Base-by-base conservation (phyloP, 768 basidiomycete species). In the Lactarius tabidus region DNA sequence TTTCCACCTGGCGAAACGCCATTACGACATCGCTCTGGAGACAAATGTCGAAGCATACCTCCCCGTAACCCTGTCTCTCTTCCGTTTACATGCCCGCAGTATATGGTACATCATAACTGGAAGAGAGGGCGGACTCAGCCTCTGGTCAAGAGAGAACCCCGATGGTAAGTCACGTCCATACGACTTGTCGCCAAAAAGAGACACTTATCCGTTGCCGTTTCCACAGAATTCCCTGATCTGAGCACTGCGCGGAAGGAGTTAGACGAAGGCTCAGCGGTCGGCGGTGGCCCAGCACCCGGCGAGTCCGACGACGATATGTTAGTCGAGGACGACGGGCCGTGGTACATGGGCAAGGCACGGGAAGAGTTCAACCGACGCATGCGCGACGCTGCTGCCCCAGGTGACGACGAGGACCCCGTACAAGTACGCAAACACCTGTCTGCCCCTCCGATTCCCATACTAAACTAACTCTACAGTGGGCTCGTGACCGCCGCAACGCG, bases 1-100 rank as follows among this genome's bases (percentile, higher is more conserved):
- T 75, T 98, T 93, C 79, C 90, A 97, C 75, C 84, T 98, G 23
- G 97, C 97, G 0, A 99, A 98, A 75, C 82, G 97, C 26, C 90
- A 95, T 74, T 98, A 98, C 74, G 97, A 98, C 74, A 76, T 88
- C 60, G 93, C 95, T 6, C 75, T 91, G 51, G 93, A 95, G 68
- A 92, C 91, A 5, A 95, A 95, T 71, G 73, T 79, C 48, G 95
- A 98, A 72, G 95, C 95, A 0, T 94, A 92, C 72, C 78, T 98
- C 28, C 95, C 96, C 0, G 91, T 97, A 54, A 75, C 85, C 31
- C 77, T 98, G 23, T 95, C 93, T 3, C 79, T 98, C 43, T 77
- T 85, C 58, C 93, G 91, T 73, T 77, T 99, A 33, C 91, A 98
- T 73, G 74, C 85, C 10, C 86, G 88, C 20, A 95, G 93, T 71